Evolutionary conservation across 257 asterid genomes (phyloP).

Genomic region (Nicotiana paniculata): DNA sequence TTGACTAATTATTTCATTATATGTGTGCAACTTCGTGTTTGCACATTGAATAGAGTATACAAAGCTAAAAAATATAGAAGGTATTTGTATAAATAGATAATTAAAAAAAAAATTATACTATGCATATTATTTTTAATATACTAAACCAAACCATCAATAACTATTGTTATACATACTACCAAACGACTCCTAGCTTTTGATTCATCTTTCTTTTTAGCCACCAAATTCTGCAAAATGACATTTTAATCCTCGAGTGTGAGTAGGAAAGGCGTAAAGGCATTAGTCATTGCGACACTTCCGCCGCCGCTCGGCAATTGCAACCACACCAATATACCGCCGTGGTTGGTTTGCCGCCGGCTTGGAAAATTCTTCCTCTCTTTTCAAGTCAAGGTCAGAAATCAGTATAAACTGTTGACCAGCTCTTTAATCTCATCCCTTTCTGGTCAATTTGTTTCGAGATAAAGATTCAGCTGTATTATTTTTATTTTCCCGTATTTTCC

Average conservation of each 20-base stretch:
- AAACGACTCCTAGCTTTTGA: too few relatives aligned
- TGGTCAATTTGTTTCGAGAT: neutral
- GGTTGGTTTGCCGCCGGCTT: neutral
- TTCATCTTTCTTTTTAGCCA: neutral
- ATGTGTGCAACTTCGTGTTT: too few relatives aligned
- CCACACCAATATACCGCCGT: neutral
- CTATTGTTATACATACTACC: too few relatives aligned
- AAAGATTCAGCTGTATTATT: neutral
- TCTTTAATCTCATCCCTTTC: neutral
- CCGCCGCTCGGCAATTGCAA: neutral
- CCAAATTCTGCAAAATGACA: neutral
- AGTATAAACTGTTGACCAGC: neutral
- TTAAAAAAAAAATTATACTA: too few relatives aligned
- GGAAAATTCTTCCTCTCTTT: neutral
- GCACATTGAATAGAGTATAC: too few relatives aligned
- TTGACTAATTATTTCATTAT: too few relatives aligned
- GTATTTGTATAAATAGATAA: too few relatives aligned
- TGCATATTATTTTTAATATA: too few relatives aligned
- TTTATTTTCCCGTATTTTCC: neutral
- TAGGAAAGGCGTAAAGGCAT: neutral
- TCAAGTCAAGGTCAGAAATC: neutral
- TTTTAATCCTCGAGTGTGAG: neutral
- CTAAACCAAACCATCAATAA: too few relatives aligned
- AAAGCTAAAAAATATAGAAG: too few relatives aligned
- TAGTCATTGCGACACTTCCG: neutral